phyloP scores from a whole-genome alignment of 2,329 filamentous ascomycete species.

The Salinomyces thailandicus region DNA sequence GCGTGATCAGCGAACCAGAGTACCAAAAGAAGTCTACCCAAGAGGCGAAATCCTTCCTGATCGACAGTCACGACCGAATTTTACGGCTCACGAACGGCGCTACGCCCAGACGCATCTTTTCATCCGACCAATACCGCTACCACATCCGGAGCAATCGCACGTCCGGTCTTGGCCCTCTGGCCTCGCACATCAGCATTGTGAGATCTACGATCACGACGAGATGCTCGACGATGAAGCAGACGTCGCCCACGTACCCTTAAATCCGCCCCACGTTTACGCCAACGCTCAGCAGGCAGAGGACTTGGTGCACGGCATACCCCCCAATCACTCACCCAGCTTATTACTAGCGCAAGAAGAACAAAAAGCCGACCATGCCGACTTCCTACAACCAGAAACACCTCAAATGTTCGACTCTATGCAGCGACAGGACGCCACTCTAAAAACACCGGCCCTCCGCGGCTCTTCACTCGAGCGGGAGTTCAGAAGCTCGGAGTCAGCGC shows the following conservation, averaged over 20 bases:
- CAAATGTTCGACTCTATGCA: too few relatives aligned
- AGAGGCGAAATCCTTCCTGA: background rate
- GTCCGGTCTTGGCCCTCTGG: too few relatives aligned
- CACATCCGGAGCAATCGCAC: too few relatives aligned
- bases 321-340: too few relatives aligned
- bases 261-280: slow-evolving; percentile 3
- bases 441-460: background rate
- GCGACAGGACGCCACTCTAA: background rate
- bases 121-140: too few relatives aligned
- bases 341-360: too few relatives aligned
- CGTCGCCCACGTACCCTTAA: background rate
- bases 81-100: background rate
- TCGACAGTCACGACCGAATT: background rate
- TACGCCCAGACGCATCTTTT: too few relatives aligned
- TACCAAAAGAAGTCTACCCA: background rate
- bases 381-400: too few relatives aligned
- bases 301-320: slow-evolving; percentile 5
- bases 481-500: background rate
- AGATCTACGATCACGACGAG: slow-evolving; percentile 6
- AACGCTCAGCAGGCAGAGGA: slow-evolving; percentile 9
- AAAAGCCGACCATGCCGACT: background rate
- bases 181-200: too few relatives aligned
- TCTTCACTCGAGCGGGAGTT: slow-evolving; percentile 1
- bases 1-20: background rate
- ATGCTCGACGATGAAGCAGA: slow-evolving; percentile 8